These are phyloP conservation scores for Crithidia sp. DNA, from an alignment of 208 protist genomes.

Conservation along the genomic window DNA sequence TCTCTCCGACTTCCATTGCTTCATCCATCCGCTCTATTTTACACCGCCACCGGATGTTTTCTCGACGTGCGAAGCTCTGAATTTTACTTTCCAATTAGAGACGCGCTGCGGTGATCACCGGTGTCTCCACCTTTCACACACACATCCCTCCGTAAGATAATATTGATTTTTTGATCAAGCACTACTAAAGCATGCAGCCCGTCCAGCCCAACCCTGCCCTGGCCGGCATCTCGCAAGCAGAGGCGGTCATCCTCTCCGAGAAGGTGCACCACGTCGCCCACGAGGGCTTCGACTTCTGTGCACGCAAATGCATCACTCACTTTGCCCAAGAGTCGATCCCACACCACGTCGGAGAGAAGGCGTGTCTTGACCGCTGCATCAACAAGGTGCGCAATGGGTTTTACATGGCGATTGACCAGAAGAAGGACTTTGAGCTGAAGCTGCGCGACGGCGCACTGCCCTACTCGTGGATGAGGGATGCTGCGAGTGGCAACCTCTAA, in stretches of 20 bases:
- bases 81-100: too few species aligned
- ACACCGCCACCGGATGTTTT: too few species aligned
- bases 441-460: slow-evolving; percentile 69
- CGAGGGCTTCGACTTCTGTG: slow-evolving; percentile 73
- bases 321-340: slow-evolving; percentile 83
- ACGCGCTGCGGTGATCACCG: too few species aligned
- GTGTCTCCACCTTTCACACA: too few species aligned
- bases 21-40: background rate
- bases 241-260: slow-evolving; percentile 73
- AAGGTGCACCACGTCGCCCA: slow-evolving; percentile 59
- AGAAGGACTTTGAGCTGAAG: slow-evolving; percentile 72
- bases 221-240: slow-evolving; percentile 56
- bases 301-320: slow-evolving; percentile 69
- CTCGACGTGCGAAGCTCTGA: too few species aligned
- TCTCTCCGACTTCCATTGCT: background rate
- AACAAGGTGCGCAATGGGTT: slow-evolving; percentile 70
- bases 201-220: slow-evolving; percentile 57
- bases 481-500: slow-evolving; percentile 43
- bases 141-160: too few species aligned
- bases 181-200: slow-evolving; percentile 48
- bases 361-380: slow-evolving; percentile 78
- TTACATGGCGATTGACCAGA: slow-evolving; percentile 58
- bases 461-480: slow-evolving; percentile 85
- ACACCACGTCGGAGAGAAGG: slow-evolving; percentile 79
- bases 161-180: too few species aligned